Conservation (phyloP, 192 early-diverging fungal genomes). For the Jimgerdemannia flammicorona region DNA sequence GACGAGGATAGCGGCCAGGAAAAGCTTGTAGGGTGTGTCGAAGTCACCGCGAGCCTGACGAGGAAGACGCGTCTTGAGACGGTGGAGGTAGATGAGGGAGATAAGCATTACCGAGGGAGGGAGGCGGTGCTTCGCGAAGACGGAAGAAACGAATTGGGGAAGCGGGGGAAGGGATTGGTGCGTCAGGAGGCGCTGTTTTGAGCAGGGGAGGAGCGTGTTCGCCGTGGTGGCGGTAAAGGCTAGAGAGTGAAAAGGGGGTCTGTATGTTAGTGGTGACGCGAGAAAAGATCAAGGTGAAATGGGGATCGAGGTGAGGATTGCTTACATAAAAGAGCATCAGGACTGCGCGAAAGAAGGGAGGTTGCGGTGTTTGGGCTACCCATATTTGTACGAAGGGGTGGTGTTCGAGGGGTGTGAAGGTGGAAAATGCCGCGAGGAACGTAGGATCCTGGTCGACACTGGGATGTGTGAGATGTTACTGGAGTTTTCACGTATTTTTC, state of each 20-base stretch:
- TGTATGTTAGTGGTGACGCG: no score
- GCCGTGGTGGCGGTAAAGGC: neutral
- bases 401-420: no score
- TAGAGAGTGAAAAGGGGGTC: neutral
- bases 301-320: neutral
- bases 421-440: no score
- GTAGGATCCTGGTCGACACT: no score
- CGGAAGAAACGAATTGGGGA: constrained; percentile 27
- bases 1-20: constrained; percentile 63
- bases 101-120: constrained; percentile 42
- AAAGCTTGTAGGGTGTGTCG: constrained; percentile 72
- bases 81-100: constrained; percentile 67
- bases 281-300: neutral
- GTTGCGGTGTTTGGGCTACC: neutral
- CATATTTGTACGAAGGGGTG: neutral
- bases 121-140: constrained; percentile 22
- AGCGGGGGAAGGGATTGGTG: constrained; percentile 26
- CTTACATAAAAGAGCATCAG: neutral
- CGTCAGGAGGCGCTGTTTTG: constrained; percentile 9
- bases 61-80: constrained; percentile 60
- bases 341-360: neutral
- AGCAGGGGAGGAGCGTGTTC: neutral
- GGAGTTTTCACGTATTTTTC: no score
- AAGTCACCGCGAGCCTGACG: constrained; percentile 58
- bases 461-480: no score